phyloP scores from a whole-genome alignment of 2,329 filamentous ascomycete genomes.

The Trichoderma afroharzianum region DNA sequence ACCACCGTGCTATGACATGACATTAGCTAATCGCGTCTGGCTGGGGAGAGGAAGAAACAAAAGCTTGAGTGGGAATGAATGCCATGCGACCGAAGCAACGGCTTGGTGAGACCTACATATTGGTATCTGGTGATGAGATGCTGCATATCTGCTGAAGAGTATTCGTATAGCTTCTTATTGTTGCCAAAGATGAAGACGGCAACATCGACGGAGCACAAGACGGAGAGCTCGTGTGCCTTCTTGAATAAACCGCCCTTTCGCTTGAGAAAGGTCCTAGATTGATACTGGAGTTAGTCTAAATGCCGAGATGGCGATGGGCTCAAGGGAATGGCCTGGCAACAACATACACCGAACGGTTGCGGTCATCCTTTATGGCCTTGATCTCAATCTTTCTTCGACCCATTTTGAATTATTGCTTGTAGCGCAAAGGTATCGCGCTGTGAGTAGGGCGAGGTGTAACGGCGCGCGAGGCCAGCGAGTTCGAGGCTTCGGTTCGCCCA shows the following conservation, averaged over 20 bases:
- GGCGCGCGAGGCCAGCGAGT: constrained; percentile 1
- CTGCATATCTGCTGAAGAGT: constrained; percentile 89
- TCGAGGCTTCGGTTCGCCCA: not conserved
- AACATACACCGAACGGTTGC: constrained; percentile 93
- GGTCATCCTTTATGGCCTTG: constrained; percentile 98
- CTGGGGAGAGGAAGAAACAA: not conserved
- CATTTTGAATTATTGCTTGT: constrained; percentile 51
- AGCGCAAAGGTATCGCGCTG: constrained; percentile 17
- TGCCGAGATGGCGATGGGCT: constrained; percentile 12
- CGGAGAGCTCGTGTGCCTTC: constrained; percentile 97
- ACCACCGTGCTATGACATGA: constrained; percentile 67
- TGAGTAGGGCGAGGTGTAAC: constrained; percentile 20
- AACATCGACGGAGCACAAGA: constrained; percentile 96
- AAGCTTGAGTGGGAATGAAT: not conserved
- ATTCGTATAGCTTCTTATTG: constrained; percentile 99
- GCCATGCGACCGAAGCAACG: constrained; percentile 18
- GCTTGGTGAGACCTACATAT: constrained; percentile 63
- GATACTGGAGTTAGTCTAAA: constrained; percentile 23
- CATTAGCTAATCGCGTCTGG: not conserved
- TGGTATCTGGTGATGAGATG: constrained; percentile 84
- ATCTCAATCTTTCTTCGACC: constrained; percentile 99
- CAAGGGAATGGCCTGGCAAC: not conserved
- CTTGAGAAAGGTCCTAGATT: constrained; percentile 85
- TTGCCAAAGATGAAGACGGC: constrained; percentile 98
- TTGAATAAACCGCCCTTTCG: constrained; percentile 98